phyloP scores from a whole-genome alignment of 345 rosid species.

The Boechera divaricarpa region DNA sequence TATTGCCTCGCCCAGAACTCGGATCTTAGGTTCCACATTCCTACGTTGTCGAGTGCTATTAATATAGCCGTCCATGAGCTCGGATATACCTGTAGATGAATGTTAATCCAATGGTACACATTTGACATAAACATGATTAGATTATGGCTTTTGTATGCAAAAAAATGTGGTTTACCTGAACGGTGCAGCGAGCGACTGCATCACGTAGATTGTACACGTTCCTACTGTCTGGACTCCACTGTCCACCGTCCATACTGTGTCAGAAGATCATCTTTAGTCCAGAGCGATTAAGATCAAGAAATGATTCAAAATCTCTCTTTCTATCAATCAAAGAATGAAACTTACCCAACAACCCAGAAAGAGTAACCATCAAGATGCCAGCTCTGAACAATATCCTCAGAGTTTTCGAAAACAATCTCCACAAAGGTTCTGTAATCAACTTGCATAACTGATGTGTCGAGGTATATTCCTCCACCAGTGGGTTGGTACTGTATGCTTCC shows the following conservation, averaged over 20 bases:
- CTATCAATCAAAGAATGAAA: neutral
- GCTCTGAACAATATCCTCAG: slow-evolving; percentile 80
- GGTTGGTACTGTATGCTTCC: slow-evolving; percentile 75
- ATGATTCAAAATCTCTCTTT: neutral
- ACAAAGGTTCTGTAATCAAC: slow-evolving; percentile 70
- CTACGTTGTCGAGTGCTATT: slow-evolving; percentile 88
- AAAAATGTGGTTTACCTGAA: slow-evolving; percentile 58
- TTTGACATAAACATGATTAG: neutral
- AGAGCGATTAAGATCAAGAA: neutral
- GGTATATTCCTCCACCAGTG: slow-evolving; percentile 76
- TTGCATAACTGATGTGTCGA: slow-evolving; percentile 84
- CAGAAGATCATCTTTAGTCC: neutral
- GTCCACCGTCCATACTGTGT: slow-evolving; percentile 96
- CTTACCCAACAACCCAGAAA: slow-evolving; percentile 96
- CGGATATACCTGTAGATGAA: slow-evolving; percentile 75
- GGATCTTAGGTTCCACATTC: slow-evolving; percentile 95
- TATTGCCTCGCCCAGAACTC: slow-evolving; percentile 97
- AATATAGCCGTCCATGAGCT: slow-evolving; percentile 88
- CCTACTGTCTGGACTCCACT: slow-evolving; percentile 75
- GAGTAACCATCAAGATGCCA: slow-evolving; percentile 88
- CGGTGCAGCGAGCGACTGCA: slow-evolving; percentile 75
- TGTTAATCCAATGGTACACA: slow-evolving; percentile 5
- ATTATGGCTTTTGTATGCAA: neutral
- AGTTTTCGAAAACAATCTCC: slow-evolving; percentile 80
- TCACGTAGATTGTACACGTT: slow-evolving; percentile 80